Evolutionary conservation across 495 filamentous ascomycete genomes (phyloP).

Genomic region (Poronia punctata): DNA sequence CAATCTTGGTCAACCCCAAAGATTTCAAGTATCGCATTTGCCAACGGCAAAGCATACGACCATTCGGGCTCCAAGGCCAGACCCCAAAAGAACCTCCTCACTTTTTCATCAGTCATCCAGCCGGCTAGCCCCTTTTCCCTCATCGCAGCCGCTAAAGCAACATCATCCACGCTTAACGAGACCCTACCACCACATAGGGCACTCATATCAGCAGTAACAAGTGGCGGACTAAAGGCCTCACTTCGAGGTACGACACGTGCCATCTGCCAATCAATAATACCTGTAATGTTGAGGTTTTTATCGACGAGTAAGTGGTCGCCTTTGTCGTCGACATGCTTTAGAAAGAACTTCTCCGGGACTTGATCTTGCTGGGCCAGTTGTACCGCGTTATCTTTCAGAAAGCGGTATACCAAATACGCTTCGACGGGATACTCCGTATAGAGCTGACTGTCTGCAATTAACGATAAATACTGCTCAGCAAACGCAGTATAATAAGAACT

Average conservation of each 20-base stretch:
- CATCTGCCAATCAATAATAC: conserved; percentile 33
- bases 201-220: conserved; percentile 30
- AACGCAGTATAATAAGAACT: conserved; percentile 10
- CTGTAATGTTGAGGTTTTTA: conserved; percentile 32
- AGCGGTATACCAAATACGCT: conserved; percentile 32
- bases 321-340: conserved; percentile 35
- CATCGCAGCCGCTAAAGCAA: conserved; percentile 6
- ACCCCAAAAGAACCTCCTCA: conserved; percentile 10
- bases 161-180: conserved; percentile 10
- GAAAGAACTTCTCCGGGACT: conserved; percentile 25
- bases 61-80: conserved; percentile 8
- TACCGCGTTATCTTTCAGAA: conserved; percentile 24
- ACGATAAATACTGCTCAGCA: conserved; percentile 15
- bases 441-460: conserved; percentile 18
- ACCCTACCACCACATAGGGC: conserved; percentile 16
- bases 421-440: conserved; percentile 21
- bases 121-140: conserved; percentile 6
- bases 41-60: conserved; percentile 7
- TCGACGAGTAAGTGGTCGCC: conserved; percentile 38
- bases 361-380: not conserved
- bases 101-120: conserved; percentile 6
- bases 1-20: conserved; percentile 7
- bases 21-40: conserved; percentile 6
- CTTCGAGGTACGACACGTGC: conserved; percentile 15
- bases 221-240: conserved; percentile 19